These are phyloP conservation scores for Claviceps capensis DNA, from an alignment of 2,329 filamentous ascomycete genomes.

Conservation along the genomic window DNA sequence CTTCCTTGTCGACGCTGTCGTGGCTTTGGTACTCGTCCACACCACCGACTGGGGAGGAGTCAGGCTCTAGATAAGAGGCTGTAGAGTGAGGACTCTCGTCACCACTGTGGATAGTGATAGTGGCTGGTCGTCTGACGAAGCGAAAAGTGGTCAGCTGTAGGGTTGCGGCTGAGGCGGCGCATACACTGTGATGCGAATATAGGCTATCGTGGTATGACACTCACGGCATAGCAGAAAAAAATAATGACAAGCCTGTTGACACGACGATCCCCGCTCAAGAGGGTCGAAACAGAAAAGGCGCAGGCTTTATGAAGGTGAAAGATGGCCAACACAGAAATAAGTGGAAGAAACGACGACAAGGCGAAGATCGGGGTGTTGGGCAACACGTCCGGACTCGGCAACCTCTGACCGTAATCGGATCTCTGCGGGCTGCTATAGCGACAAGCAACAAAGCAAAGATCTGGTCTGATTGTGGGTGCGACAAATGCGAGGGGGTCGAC, in stretches of 20 bases:
- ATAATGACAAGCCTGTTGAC: conserved; percentile 19
- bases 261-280: conserved; percentile 30
- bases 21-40: conserved; percentile 27
- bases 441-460: not conserved
- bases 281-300: conserved; percentile 32
- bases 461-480: conserved; percentile 3
- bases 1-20: not conserved
- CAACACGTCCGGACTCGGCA: not conserved
- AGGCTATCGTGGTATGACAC: conserved; percentile 12
- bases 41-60: conserved; percentile 20
- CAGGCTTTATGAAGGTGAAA: not conserved
- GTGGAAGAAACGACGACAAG: not conserved
- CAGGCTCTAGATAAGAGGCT: conserved; percentile 19
- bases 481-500: conserved; percentile 9
- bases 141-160: conserved; percentile 14
- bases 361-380: too few species aligned
- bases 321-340: not conserved
- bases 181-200: not conserved
- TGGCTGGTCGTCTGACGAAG: conserved; percentile 15
- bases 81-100: conserved; percentile 19
- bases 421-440: not conserved
- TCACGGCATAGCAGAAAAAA: conserved; percentile 30
- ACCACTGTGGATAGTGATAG: conserved; percentile 13
- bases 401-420: not conserved
- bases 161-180: conserved; percentile 8